Conservation (phyloP, 1,284 basidiomycete species). For the Cryptococcus hybrid region DNA sequence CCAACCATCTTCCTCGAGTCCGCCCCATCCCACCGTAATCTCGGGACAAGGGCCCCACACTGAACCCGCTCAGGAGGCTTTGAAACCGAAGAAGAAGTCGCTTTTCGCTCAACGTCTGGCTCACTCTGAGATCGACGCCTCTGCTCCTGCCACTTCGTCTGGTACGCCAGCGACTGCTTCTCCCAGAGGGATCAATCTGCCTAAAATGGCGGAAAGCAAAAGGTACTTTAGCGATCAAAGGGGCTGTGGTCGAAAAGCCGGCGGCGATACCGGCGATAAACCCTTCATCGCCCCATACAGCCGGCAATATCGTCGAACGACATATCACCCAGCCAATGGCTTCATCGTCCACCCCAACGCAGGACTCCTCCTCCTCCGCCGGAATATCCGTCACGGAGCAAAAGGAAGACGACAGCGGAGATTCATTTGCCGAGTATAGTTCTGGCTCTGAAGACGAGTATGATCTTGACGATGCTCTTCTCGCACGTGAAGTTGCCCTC, state of each 20-base stretch:
- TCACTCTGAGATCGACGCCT: constrained; percentile 11
- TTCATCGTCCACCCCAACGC: neutral
- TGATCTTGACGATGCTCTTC: constrained; percentile 42
- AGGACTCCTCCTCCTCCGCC: neutral
- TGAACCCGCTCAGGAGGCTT: neutral
- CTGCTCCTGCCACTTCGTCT: constrained; percentile 11
- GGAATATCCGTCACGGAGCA: constrained; percentile 13
- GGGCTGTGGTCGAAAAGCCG: constrained; percentile 28
- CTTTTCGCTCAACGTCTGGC: constrained; percentile 29
- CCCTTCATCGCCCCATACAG: neutral
- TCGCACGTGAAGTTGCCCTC: constrained; percentile 42
- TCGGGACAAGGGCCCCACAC: neutral
- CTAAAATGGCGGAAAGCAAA: constrained; percentile 22
- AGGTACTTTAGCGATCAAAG: constrained; percentile 29
- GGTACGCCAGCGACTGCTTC: constrained; percentile 4
- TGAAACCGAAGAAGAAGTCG: constrained; percentile 17
- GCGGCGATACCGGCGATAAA: neutral
- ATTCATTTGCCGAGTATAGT: constrained; percentile 29
- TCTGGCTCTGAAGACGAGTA: constrained; percentile 45
- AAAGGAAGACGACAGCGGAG: constrained; percentile 28
- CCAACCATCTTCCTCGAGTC: neutral
- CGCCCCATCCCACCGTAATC: too few species aligned
- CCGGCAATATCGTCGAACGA: neutral
- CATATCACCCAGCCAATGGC: neutral
- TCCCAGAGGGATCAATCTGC: constrained; percentile 1